These are phyloP conservation scores for Viridothelium virens DNA, from an alignment of 495 filamentous ascomycete genomes.

Conservation along the genomic window DNA sequence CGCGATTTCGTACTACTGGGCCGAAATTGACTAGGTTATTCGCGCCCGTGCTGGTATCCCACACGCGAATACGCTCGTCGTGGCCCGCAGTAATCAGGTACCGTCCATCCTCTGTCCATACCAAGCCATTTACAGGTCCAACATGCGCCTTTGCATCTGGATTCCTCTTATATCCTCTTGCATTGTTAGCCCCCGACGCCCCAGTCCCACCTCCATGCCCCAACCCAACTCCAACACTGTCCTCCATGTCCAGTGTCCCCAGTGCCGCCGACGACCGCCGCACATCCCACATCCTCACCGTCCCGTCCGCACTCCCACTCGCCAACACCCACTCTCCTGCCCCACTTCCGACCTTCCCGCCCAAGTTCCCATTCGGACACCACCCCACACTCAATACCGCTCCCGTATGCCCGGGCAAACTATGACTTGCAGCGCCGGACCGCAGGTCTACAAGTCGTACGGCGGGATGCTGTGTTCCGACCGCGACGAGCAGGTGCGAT, in stretches of 20 bases:
- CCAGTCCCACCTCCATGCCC: conserved; percentile 42
- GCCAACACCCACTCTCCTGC: conserved; percentile 62
- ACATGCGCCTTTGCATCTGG: conserved; percentile 55
- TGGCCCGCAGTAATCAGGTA: conserved; percentile 72
- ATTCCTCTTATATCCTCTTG: not conserved
- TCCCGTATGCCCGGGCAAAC: conserved; percentile 63
- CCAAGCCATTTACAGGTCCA: conserved; percentile 71
- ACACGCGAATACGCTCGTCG: conserved; percentile 74
- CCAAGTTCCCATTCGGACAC: conserved; percentile 53
- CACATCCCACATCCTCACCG: conserved; percentile 77
- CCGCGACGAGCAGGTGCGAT: conserved; percentile 68
- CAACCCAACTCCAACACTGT: conserved; percentile 56
- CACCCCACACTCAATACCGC: conserved; percentile 67
- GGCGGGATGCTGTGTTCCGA: conserved; percentile 70
- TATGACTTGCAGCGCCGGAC: conserved; percentile 67
- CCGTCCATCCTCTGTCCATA: conserved; percentile 70
- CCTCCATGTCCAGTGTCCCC: conserved; percentile 70
- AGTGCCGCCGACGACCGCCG: conserved; percentile 63
- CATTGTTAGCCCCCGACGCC: conserved; percentile 25
- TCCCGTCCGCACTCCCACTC: conserved; percentile 68
- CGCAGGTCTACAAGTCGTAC: conserved; percentile 77
- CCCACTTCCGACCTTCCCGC: not conserved
- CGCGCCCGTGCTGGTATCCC: conserved; percentile 68
- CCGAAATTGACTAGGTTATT: conserved; percentile 82
- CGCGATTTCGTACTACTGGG: conserved; percentile 66